A percentile compares a stretch with the other conserved stretches of the same genome.
phyloP scores from a whole-genome alignment of 2,329 filamentous ascomycete species.

The Herpotrichia juniperi region DNA sequence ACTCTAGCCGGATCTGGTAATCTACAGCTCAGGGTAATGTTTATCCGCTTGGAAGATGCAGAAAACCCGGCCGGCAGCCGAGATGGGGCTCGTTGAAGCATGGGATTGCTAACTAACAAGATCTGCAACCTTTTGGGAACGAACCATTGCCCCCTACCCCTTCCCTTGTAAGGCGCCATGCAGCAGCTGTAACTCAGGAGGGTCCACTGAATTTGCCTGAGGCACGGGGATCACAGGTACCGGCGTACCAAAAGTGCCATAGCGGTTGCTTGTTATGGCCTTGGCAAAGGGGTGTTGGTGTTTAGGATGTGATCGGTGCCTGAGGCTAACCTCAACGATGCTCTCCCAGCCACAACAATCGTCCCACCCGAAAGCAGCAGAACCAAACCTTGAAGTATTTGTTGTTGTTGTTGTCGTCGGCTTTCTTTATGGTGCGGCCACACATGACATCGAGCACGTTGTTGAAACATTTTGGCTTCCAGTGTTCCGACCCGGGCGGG shows the following conservation, averaged over 20 bases:
- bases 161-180: not conserved
- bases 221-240: not conserved
- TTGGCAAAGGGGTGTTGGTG: slow-evolving; percentile 9
- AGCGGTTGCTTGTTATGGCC: slow-evolving; percentile 13
- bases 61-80: slow-evolving; percentile 26
- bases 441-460: slow-evolving; percentile 9
- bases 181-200: slow-evolving; percentile 1
- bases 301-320: not conserved
- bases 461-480: slow-evolving; percentile 23
- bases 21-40: slow-evolving; percentile 13
- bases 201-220: slow-evolving; percentile 2
- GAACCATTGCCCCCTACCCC: slow-evolving; percentile 13
- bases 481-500: not conserved
- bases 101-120: slow-evolving; percentile 6
- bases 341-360: too few species aligned
- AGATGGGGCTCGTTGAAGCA: slow-evolving; percentile 3
- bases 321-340: not conserved
- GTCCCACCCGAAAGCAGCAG: too few species aligned
- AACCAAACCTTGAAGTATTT: too few species aligned
- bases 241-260: not conserved
- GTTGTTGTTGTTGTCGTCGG: not conserved
- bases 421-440: not conserved
- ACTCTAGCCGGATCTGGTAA: not conserved
- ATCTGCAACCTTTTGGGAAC: slow-evolving; percentile 31
- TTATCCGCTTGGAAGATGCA: slow-evolving; percentile 26